Percentiles rank a stretch among this genome's conserved stretches.
phyloP scores from a whole-genome alignment of 2,329 filamentous ascomycete species.

The Talaromyces sp. region DNA sequence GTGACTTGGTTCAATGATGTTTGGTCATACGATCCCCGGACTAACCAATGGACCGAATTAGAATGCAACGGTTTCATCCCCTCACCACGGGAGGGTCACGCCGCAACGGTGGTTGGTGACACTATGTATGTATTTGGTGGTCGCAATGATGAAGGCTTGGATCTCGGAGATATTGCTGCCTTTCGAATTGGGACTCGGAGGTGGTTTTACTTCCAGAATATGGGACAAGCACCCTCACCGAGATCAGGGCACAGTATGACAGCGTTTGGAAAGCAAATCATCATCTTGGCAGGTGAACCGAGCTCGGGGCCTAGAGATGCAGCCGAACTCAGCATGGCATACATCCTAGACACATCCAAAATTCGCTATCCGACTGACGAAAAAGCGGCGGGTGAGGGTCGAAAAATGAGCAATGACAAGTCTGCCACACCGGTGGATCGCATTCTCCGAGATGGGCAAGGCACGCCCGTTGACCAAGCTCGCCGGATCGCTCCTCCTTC shows the following conservation, averaged over 20 bases:
- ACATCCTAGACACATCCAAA: constrained; percentile 90
- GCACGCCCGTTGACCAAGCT: constrained; percentile 30
- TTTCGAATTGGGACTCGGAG: constrained; percentile 75
- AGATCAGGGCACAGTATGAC: constrained; percentile 98
- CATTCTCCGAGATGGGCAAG: constrained; percentile 40
- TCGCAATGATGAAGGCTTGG: constrained; percentile 85
- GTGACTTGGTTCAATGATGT: constrained; percentile 98
- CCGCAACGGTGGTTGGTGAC: constrained; percentile 87
- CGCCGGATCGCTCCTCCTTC: constrained; percentile 36
- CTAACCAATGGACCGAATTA: constrained; percentile 79
- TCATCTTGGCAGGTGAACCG: constrained; percentile 90
- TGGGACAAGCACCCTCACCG: constrained; percentile 92
- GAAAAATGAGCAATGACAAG: constrained; percentile 44
- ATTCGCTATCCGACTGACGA: constrained; percentile 89
- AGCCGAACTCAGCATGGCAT: constrained; percentile 81
- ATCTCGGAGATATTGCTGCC: constrained; percentile 88
- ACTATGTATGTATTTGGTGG: constrained; percentile 99
- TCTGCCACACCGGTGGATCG: constrained; percentile 36
- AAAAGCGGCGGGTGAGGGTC: constrained; percentile 31
- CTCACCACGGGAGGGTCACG: constrained; percentile 86
- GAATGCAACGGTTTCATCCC: constrained; percentile 99
- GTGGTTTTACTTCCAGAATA: constrained; percentile 99
- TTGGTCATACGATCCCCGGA: constrained; percentile 85
- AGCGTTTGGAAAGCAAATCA: constrained; percentile 82
- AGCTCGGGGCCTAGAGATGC: constrained; percentile 78